A percentile compares a stretch with the other conserved stretches of the same genome.
Evolutionary conservation across 1,284 basidiomycete genomes (phyloP).

Genomic region (Vanrija pseudolonga): DNA sequence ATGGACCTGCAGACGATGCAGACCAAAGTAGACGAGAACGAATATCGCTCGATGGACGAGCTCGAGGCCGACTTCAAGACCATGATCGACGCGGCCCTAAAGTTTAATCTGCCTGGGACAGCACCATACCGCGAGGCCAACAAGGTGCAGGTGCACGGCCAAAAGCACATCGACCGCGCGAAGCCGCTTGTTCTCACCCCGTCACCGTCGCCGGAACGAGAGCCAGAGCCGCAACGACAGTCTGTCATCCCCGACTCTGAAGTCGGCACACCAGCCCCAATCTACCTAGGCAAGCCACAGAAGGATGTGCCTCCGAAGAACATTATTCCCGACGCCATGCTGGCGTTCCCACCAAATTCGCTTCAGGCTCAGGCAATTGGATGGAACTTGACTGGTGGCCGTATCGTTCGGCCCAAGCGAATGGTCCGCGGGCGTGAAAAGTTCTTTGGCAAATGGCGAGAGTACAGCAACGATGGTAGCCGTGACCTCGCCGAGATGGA

Average conservation of each 20-base stretch:
- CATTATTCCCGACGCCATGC: conserved; percentile 45
- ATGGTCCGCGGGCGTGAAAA: conserved; percentile 42
- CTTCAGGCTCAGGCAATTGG: conserved; percentile 37
- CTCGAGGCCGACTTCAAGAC: conserved; percentile 41
- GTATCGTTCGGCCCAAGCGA: conserved; percentile 37
- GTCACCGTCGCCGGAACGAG: conserved; percentile 17
- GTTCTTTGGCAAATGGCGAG: conserved; percentile 46
- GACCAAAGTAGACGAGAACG: conserved; percentile 40
- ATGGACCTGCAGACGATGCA: conserved; percentile 50
- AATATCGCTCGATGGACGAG: conserved; percentile 38
- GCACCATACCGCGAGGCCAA: conserved; percentile 39
- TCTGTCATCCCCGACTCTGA: conserved; percentile 11
- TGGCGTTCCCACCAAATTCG: conserved; percentile 42
- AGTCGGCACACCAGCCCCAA: conserved; percentile 1
- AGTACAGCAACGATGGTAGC: conserved; percentile 41
- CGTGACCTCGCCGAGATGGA: conserved; percentile 47
- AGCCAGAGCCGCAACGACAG: not conserved
- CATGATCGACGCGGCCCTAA: conserved; percentile 40
- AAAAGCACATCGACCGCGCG: conserved; percentile 44
- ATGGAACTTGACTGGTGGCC: conserved; percentile 47
- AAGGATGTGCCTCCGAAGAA: not conserved
- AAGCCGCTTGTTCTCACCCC: conserved; percentile 41
- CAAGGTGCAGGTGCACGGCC: conserved; percentile 34
- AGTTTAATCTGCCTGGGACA: conserved; percentile 42
- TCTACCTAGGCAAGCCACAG: not conserved